Evolutionary conservation across 1,284 basidiomycete species (phyloP).

Genomic region (Irpex lacteus): DNA sequence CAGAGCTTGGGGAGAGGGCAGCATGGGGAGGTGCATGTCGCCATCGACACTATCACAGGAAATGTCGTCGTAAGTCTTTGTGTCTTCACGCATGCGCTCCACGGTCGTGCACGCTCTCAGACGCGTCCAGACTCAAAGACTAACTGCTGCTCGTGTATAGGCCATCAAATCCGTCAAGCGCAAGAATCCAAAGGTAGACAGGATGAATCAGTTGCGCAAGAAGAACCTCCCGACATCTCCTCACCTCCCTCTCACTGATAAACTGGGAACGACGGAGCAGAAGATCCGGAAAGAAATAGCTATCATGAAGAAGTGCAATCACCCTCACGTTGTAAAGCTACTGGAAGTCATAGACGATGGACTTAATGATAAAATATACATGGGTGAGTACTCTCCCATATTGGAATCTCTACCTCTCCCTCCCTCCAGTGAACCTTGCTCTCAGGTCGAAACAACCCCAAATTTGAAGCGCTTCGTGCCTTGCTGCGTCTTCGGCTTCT

Average conservation of each 20-base stretch:
- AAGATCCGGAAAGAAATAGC: conserved; percentile 92
- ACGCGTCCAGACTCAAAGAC: not conserved
- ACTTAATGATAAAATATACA: conserved; percentile 87
- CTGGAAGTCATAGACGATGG: conserved; percentile 96
- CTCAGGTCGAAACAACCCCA: not conserved
- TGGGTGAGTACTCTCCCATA: conserved; percentile 59
- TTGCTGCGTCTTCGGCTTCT: not conserved
- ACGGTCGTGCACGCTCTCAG: not conserved
- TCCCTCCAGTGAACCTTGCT: conserved; percentile 19
- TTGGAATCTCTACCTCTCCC: conserved; percentile 13
- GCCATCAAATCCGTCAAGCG: conserved; percentile 83
- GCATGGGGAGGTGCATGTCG: conserved; percentile 79
- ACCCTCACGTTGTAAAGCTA: conserved; percentile 89
- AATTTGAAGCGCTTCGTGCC: not conserved
- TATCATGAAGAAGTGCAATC: conserved; percentile 95
- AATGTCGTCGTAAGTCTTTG: conserved; percentile 22
- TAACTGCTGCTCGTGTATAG: conserved; percentile 33
- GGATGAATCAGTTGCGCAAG: conserved; percentile 53
- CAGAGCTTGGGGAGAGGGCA: conserved; percentile 75
- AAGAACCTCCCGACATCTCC: conserved; percentile 51
- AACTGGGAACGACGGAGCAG: conserved; percentile 69
- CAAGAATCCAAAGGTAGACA: conserved; percentile 50
- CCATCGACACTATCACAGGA: conserved; percentile 51
- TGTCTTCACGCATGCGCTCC: not conserved
- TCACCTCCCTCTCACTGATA: conserved; percentile 53